These are phyloP conservation scores for Xerocomellus amylosporus DNA, from an alignment of 768 basidiomycete species.

Conservation along the genomic window DNA sequence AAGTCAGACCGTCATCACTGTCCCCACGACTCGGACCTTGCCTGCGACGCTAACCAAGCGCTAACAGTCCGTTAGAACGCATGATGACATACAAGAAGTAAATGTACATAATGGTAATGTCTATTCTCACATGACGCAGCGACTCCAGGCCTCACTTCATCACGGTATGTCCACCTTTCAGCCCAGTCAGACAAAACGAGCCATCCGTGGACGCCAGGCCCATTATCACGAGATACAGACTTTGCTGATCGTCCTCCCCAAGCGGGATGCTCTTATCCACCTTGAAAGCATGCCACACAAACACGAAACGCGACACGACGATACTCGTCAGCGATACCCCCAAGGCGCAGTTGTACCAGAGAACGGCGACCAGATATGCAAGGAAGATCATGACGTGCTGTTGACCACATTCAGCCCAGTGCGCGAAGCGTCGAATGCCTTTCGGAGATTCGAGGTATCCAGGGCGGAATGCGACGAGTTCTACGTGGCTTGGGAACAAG, in stretches of 20 bases:
- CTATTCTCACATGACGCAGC: not conserved
- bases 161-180: not conserved
- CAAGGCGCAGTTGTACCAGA: conserved; percentile 19
- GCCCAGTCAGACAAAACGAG: not conserved
- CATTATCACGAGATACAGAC: conserved; percentile 30
- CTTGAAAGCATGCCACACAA: conserved; percentile 29
- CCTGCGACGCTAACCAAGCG: too few relatives aligned
- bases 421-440: conserved; percentile 37
- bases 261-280: conserved; percentile 25
- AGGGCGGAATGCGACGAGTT: conserved; percentile 26
- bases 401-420: conserved; percentile 36
- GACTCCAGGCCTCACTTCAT: not conserved
- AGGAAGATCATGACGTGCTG: conserved; percentile 37
- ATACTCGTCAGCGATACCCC: conserved; percentile 22
- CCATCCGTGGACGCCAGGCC: conserved; percentile 12
- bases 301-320: conserved; percentile 21
- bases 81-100: not conserved
- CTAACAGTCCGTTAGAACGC: not conserved
- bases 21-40: too few relatives aligned
- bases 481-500: conserved; percentile 28
- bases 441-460: conserved; percentile 30
- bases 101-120: not conserved
- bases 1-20: too few relatives aligned
- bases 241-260: conserved; percentile 35
- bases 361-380: conserved; percentile 13